These are phyloP conservation scores for Mycena belliarum DNA, from an alignment of 768 basidiomycete genomes.

Conservation along the genomic window DNA sequence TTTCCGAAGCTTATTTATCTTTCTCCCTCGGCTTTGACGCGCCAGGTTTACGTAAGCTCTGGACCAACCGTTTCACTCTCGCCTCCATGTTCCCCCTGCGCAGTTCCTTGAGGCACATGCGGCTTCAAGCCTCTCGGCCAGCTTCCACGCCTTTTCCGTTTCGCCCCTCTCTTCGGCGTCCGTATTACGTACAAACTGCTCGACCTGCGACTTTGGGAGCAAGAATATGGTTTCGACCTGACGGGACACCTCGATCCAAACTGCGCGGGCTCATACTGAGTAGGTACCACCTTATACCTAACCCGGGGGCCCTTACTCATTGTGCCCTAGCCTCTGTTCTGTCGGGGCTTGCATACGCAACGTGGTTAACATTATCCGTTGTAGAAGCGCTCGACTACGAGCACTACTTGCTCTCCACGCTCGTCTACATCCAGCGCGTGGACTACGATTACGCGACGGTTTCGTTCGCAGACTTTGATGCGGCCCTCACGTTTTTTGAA, in stretches of 20 bases:
- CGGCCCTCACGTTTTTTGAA: slow-evolving; percentile 10
- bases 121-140: background rate
- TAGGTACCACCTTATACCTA: background rate
- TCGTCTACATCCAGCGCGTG: slow-evolving; percentile 23
- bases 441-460: slow-evolving; percentile 18
- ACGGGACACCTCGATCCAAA: slow-evolving; percentile 17
- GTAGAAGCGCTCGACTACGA: slow-evolving; percentile 23
- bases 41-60: too few relatives aligned
- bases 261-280: slow-evolving; percentile 19
- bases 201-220: slow-evolving; percentile 9
- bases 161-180: background rate
- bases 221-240: slow-evolving; percentile 15
- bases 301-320: background rate
- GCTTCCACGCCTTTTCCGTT: background rate
- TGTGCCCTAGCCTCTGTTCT: background rate
- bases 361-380: slow-evolving; percentile 14
- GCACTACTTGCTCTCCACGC: slow-evolving; percentile 19
- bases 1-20: too few relatives aligned
- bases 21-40: too few relatives aligned
- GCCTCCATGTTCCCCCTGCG: slow-evolving; percentile 4
- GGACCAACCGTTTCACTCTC: background rate
- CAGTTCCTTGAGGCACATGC: background rate
- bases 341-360: slow-evolving; percentile 5
- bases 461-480: background rate
- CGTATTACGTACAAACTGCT: slow-evolving; percentile 2